Percentiles rank a stretch among this genome's conserved stretches.
Evolutionary conservation across 306 rosid genomes (phyloP).

Genomic region (Quercus robur): DNA sequence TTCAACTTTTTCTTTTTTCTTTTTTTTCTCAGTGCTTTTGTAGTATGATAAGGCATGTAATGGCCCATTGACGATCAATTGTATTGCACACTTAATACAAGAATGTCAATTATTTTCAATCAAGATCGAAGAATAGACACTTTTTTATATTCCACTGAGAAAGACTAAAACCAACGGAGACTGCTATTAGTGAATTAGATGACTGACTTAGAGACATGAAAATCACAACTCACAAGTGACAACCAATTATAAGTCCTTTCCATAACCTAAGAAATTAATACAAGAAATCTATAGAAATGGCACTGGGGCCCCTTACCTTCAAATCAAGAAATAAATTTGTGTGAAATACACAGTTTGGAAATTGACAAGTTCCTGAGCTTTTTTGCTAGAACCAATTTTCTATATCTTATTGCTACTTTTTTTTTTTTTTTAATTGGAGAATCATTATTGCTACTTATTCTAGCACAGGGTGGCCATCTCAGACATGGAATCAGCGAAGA

Average conservation of each 20-base stretch:
- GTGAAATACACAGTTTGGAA: no score
- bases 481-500: no score
- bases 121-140: neutral
- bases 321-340: no score
- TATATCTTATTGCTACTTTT: no score
- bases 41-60: neutral
- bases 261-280: neutral
- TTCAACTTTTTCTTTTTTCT: neutral
- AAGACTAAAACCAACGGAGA: neutral
- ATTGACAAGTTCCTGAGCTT: no score
- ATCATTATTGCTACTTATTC: no score
- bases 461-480: no score
- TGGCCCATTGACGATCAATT: neutral
- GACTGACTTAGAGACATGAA: neutral
- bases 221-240: neutral
- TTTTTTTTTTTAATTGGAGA: no score
- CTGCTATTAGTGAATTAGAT: neutral
- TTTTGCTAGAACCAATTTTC: no score
- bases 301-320: no score
- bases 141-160: neutral
- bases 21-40: neutral
- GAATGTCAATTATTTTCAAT: neutral
- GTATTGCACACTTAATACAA: neutral
- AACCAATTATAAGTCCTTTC: neutral
- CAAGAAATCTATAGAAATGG: neutral